Evolutionary conservation across 2,329 filamentous ascomycete genomes (phyloP).

Genomic region (Moelleriella libera): DNA sequence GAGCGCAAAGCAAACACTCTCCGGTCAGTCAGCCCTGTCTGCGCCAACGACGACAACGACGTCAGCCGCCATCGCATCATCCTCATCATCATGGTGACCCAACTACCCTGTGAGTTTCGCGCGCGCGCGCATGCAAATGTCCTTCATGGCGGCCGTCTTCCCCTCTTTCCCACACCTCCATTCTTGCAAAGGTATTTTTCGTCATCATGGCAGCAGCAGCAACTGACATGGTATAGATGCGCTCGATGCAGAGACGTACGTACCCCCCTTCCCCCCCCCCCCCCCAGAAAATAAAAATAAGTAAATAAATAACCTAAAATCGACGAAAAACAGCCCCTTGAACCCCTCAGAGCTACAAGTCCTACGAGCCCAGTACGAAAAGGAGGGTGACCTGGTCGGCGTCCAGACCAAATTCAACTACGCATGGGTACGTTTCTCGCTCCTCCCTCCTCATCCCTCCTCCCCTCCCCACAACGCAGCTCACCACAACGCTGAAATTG

Average conservation of each 20-base stretch:
- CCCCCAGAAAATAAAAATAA: neutral
- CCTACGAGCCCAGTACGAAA: conserved; percentile 86
- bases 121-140: no score
- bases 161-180: no score
- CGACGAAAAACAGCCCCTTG: conserved; percentile 48
- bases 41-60: neutral
- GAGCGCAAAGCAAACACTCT: no score
- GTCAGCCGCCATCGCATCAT: neutral
- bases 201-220: no score
- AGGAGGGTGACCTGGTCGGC: conserved; percentile 92
- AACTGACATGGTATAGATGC: conserved; percentile 48
- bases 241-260: conserved; percentile 88
- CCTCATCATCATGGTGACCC: conserved; percentile 26
- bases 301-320: neutral
- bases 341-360: conserved; percentile 88
- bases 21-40: no score
- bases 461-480: no score
- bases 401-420: conserved; percentile 99
- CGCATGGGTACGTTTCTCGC: conserved; percentile 79
- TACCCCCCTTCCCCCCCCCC: conserved; percentile 5
- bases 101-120: conserved; percentile 36
- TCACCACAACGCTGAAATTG: no score
- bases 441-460: no score
- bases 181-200: no score
- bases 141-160: no score